Evolutionary conservation across 495 filamentous ascomycete species (phyloP).

Genomic region (Penicillium pulvis): DNA sequence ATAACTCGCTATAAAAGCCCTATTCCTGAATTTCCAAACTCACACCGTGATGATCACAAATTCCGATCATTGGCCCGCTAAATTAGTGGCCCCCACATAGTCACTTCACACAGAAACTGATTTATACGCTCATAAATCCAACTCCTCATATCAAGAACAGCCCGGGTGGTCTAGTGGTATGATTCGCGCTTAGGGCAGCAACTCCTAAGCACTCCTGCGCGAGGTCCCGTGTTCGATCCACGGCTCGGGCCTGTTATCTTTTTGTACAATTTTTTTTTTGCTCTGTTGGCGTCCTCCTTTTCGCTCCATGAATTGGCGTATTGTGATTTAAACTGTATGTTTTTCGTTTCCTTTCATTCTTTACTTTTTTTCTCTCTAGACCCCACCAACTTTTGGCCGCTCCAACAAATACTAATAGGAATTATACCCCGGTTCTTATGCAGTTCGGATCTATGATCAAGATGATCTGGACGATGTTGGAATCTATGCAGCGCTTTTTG

Average conservation of each 20-base stretch:
- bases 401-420: no score
- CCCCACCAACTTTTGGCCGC: no score
- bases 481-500: not conserved
- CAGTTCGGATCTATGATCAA: not conserved
- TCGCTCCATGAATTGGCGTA: not conserved
- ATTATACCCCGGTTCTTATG: not conserved
- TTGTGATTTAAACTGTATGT: no score
- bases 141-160: conserved; percentile 1
- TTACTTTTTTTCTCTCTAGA: no score
- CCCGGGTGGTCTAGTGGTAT: conserved; percentile 48
- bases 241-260: conserved; percentile 7
- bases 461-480: not conserved
- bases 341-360: no score
- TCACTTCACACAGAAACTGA: not conserved
- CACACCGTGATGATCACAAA: not conserved
- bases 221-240: conserved; percentile 6
- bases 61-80: not conserved
- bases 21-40: no score
- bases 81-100: not conserved
- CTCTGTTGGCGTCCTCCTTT: no score
- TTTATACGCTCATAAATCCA: not conserved
- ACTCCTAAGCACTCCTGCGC: conserved; percentile 9
- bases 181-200: conserved; percentile 47
- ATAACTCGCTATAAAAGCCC: not conserved
- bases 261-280: not conserved